A percentile compares a stretch with the other conserved stretches of the same genome.
Conservation (phyloP, 257 asterid genomes). For the Petunia secreta region DNA sequence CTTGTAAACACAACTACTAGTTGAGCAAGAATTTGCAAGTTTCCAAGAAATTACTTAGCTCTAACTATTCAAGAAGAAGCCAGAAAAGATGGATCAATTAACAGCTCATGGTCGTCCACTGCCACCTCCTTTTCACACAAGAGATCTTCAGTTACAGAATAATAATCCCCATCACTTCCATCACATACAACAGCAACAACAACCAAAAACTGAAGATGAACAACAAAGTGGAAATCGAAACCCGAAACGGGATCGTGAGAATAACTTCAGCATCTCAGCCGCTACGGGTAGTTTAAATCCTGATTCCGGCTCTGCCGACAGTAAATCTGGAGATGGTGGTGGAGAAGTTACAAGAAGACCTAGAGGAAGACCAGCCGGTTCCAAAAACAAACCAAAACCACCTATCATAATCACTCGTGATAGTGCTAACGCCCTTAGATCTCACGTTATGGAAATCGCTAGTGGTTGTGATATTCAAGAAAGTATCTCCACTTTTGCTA, state of each 20-base stretch:
- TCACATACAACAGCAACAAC: conserved; percentile 46
- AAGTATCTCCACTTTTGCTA: conserved; percentile 73
- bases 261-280: conserved; percentile 32
- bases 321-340: conserved; percentile 27
- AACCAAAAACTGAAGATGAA: conserved; percentile 50
- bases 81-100: conserved; percentile 65
- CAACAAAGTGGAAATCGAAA: conserved; percentile 46
- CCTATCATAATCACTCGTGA: conserved; percentile 94
- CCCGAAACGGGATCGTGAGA: conserved; percentile 58
- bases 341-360: conserved; percentile 63
- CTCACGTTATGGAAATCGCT: conserved; percentile 85
- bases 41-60: conserved; percentile 12
- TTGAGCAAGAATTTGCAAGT: conserved; percentile 10
- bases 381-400: conserved; percentile 88
- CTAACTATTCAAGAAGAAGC: neutral
- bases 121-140: conserved; percentile 76
- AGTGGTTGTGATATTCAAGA: conserved; percentile 79
- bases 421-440: conserved; percentile 85
- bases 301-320: conserved; percentile 15
- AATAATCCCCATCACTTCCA: conserved; percentile 36
- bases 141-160: conserved; percentile 72
- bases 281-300: conserved; percentile 27
- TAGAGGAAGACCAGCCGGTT: conserved; percentile 85
- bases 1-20: too few species aligned
- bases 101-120: conserved; percentile 76